Conservation (phyloP, 306 rosid species). For the Quercus bicolor region DNA sequence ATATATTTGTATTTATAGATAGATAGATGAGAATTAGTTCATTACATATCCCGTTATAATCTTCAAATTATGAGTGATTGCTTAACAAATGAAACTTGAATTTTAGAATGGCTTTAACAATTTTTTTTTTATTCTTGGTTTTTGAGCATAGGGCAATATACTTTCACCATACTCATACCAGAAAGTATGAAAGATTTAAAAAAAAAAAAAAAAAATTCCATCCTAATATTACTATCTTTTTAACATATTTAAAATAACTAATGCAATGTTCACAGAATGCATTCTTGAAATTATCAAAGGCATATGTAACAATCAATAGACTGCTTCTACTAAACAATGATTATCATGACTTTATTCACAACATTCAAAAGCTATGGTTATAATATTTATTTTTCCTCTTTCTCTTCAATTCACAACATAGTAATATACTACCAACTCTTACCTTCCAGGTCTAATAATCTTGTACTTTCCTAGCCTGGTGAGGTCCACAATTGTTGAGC, state of each 20-base stretch:
- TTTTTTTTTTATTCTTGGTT: neutral
- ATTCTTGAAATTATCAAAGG: neutral
- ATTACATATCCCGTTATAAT: neutral
- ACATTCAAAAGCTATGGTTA: neutral
- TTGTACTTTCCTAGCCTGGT: slow-evolving; percentile 56
- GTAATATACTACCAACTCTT: neutral
- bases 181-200: neutral
- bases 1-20: neutral
- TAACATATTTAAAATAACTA: neutral
- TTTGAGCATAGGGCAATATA: neutral
- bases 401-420: neutral
- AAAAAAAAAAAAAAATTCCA: neutral
- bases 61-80: neutral
- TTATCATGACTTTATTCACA: neutral
- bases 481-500: slow-evolving; percentile 88
- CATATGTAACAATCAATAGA: neutral
- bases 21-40: neutral
- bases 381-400: neutral
- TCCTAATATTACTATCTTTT: neutral
- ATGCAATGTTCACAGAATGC: neutral
- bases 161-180: neutral
- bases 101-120: neutral
- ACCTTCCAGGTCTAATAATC: slow-evolving; percentile 95
- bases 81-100: neutral
- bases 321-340: neutral